phyloP scores from a whole-genome alignment of 2,329 filamentous ascomycete species.

The Fonsecaea pugnacius region DNA sequence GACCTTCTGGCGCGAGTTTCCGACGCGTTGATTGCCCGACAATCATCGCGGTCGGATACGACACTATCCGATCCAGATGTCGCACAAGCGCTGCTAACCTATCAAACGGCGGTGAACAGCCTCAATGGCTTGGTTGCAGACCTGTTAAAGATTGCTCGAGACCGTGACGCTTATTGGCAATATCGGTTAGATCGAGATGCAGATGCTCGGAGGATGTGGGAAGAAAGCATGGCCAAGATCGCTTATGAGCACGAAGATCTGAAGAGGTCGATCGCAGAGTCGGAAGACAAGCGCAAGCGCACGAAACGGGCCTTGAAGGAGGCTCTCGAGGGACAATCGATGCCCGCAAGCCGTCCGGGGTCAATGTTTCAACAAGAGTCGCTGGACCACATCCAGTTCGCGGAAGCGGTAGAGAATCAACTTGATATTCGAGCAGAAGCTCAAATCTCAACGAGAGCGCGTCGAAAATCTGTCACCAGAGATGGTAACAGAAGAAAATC shows the following conservation, averaged over 20 bases:
- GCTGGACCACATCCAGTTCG: constrained; percentile 39
- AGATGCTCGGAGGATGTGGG: constrained; percentile 94
- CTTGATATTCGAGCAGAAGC: constrained; percentile 47
- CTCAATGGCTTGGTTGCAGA: constrained; percentile 83
- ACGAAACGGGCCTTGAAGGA: constrained; percentile 90
- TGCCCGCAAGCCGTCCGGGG: constrained; percentile 47
- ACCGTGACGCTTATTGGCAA: constrained; percentile 96
- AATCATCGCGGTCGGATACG: constrained; percentile 69
- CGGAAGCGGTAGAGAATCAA: constrained; percentile 43
- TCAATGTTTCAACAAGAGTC: constrained; percentile 36
- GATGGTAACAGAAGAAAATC: constrained; percentile 64
- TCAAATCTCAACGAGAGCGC: constrained; percentile 32
- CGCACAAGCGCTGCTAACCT: constrained; percentile 77
- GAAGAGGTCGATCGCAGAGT: constrained; percentile 83
- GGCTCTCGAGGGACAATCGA: constrained; percentile 67
- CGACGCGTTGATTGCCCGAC: constrained; percentile 56
- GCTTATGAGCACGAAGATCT: constrained; percentile 91
- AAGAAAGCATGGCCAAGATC: constrained; percentile 98
- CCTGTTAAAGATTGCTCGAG: constrained; percentile 86
- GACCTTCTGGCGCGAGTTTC: constrained; percentile 86
- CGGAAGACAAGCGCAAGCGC: constrained; percentile 84
- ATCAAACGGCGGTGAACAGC: constrained; percentile 86
- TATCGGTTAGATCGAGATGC: constrained; percentile 89
- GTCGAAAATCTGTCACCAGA: constrained; percentile 38
- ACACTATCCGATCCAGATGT: constrained; percentile 77